phyloP scores from a whole-genome alignment of 768 basidiomycete species.

The Suillus subaureus region DNA sequence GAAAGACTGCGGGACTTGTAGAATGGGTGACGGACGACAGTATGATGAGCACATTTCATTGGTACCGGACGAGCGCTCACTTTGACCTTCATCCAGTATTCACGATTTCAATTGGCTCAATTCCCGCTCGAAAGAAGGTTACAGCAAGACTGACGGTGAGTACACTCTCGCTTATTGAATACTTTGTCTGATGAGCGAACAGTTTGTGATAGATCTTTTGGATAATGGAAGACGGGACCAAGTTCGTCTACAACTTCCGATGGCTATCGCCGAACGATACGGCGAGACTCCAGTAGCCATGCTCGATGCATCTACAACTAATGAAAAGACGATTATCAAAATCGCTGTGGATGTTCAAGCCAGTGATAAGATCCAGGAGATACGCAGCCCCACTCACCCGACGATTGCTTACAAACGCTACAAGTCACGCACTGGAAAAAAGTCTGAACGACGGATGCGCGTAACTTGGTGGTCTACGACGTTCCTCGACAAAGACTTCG shows the following conservation, averaged over 20 bases:
- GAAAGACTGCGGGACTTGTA: slow-evolving; percentile 46
- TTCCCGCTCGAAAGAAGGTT: slow-evolving; percentile 45
- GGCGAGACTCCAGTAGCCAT: slow-evolving; percentile 47
- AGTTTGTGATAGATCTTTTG: slow-evolving; percentile 57
- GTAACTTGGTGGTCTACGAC: slow-evolving; percentile 41
- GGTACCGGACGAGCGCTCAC: not conserved
- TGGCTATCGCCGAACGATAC: slow-evolving; percentile 53
- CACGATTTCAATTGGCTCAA: slow-evolving; percentile 57
- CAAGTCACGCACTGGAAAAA: slow-evolving; percentile 34
- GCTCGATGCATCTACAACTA: slow-evolving; percentile 29
- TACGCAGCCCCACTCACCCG: slow-evolving; percentile 48
- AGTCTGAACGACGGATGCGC: slow-evolving; percentile 43
- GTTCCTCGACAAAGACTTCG: slow-evolving; percentile 52
- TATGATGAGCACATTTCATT: slow-evolving; percentile 30
- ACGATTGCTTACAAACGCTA: slow-evolving; percentile 36
- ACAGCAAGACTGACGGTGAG: slow-evolving; percentile 46
- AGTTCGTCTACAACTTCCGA: slow-evolving; percentile 57
- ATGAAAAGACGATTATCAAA: slow-evolving; percentile 37
- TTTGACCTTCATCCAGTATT: slow-evolving; percentile 42
- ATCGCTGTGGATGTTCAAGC: slow-evolving; percentile 52
- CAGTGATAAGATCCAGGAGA: slow-evolving; percentile 41
- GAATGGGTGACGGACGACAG: slow-evolving; percentile 55
- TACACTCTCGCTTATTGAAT: not conserved
- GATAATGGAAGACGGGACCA: slow-evolving; percentile 51
- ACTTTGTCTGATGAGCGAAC: not conserved